Base-by-base conservation (phyloP, 805 yeast species). In the Myxozyma monticola region DNA sequence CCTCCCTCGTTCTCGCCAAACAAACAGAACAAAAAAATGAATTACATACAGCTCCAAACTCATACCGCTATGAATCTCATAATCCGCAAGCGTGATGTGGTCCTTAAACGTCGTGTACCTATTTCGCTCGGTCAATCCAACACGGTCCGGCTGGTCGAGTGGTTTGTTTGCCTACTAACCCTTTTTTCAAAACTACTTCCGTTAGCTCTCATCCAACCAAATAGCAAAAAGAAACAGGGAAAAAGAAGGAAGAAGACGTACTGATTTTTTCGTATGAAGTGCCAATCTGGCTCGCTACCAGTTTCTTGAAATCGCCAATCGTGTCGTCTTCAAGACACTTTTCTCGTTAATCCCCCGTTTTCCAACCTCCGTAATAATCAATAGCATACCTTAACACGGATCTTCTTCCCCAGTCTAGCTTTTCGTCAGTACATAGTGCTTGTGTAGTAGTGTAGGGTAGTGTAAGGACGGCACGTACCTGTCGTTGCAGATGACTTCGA, bases 1-100 rank as follows among this genome's bases (percentile, higher is more conserved):
- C n/a, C n/a, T n/a, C n/a, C n/a, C n/a, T n/a, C n/a, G n/a, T n/a
- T n/a, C n/a, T n/a, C n/a, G n/a, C n/a, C n/a, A n/a, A n/a, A n/a
- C n/a, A n/a, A n/a, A n/a, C n/a, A n/a, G n/a, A n/a, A n/a, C n/a
- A n/a, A n/a, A n/a, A n/a, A n/a, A n/a, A n/a, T n/a, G n/a, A 18
- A 9, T 36, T 29, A 61, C 69, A 44, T 88, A 93, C 66, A 91
- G 70, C 69, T 91, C 99, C 58, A 91, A 68, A 67, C 84, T 88
- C 54, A 85, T 83, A 8, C 96, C 95, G 66, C 89, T 84, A 63
- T 89, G 96, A 17, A 91, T 81, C 66, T 91, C 99, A 65, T 93
- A 91, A 67, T 91, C 99, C n/a, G 85, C 96, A 38, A 91, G 72
- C 0, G 90, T 76, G 48, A 91, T 91, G 65, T 90, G 97, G 63